These are phyloP conservation scores for Phyllosticta citriasiana DNA, from an alignment of 2,329 filamentous ascomycete genomes.

Conservation along the genomic window DNA sequence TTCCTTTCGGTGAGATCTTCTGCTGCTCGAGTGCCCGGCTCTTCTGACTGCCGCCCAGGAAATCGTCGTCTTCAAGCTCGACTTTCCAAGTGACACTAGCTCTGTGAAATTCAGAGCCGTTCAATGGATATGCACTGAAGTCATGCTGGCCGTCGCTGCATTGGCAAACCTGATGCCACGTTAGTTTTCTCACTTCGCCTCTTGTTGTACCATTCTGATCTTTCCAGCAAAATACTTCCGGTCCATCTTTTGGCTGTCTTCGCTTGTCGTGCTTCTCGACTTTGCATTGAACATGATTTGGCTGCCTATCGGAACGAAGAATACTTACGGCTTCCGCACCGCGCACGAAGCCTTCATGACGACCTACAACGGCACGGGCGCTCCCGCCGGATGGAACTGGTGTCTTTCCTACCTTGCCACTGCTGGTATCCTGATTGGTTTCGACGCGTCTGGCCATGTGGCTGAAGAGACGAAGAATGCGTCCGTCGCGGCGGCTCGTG, in stretches of 20 bases:
- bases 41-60: slow-evolving; percentile 22
- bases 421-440: slow-evolving; percentile 50
- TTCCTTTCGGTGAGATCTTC: slow-evolving; percentile 19
- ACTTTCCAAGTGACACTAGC: slow-evolving; percentile 44
- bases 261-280: slow-evolving; percentile 44
- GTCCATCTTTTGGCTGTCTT: slow-evolving; percentile 43
- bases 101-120: slow-evolving; percentile 49
- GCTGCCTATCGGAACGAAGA: slow-evolving; percentile 47
- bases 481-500: slow-evolving; percentile 44
- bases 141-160: slow-evolving; percentile 32
- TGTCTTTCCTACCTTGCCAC: slow-evolving; percentile 52
- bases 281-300: slow-evolving; percentile 52
- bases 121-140: slow-evolving; percentile 50
- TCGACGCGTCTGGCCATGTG: slow-evolving; percentile 52
- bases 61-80: slow-evolving; percentile 46
- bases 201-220: neutral
- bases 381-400: slow-evolving; percentile 51
- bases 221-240: slow-evolving; percentile 26
- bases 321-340: slow-evolving; percentile 49
- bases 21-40: neutral
- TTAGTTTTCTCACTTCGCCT: neutral
- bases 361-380: slow-evolving; percentile 44
- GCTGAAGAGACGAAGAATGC: slow-evolving; percentile 54
- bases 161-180: slow-evolving; percentile 9
- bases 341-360: slow-evolving; percentile 50